Conservation (phyloP, 805 yeast species). For the Ogataea glucozyma region DNA sequence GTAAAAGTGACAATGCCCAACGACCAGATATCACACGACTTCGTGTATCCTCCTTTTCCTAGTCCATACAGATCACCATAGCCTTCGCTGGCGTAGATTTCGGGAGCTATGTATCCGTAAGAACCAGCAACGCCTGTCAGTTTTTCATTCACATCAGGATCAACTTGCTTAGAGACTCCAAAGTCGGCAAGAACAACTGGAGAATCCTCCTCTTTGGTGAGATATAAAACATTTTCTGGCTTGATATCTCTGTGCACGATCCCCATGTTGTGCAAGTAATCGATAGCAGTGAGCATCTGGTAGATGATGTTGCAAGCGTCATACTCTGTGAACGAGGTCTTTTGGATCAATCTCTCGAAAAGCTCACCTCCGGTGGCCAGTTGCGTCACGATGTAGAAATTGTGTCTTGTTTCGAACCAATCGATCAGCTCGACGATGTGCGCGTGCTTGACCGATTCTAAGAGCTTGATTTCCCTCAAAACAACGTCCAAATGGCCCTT, state of each 20-base stretch:
- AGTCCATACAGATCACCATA: conserved; percentile 38
- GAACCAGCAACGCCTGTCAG: conserved; percentile 58
- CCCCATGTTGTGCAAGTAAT: conserved; percentile 70
- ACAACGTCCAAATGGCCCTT: conserved; percentile 66
- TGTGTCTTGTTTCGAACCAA: conserved; percentile 92
- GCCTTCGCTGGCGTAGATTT: conserved; percentile 65
- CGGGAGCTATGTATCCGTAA: conserved; percentile 97
- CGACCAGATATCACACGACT: conserved; percentile 96
- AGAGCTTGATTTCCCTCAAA: conserved; percentile 71
- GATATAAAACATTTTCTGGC: conserved; percentile 87
- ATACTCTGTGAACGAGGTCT: conserved; percentile 83
- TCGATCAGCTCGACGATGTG: conserved; percentile 88
- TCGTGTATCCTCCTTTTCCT: conserved; percentile 75
- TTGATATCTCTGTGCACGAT: conserved; percentile 93
- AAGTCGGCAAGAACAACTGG: conserved; percentile 89
- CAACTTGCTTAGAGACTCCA: conserved; percentile 84
- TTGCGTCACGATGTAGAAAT: conserved; percentile 91
- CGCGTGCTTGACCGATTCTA: conserved; percentile 72
- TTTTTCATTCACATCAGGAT: conserved; percentile 22
- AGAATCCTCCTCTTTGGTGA: conserved; percentile 60
- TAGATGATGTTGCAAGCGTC: conserved; percentile 78
- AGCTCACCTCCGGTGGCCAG: conserved; percentile 95
- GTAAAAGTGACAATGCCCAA: conserved; percentile 92
- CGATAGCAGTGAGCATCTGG: conserved; percentile 76
- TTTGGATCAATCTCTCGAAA: conserved; percentile 78